A percentile compares a stretch with the other conserved stretches of the same genome.
Conservation (phyloP, 768 basidiomycete species). For the Termitomyces sp. region DNA sequence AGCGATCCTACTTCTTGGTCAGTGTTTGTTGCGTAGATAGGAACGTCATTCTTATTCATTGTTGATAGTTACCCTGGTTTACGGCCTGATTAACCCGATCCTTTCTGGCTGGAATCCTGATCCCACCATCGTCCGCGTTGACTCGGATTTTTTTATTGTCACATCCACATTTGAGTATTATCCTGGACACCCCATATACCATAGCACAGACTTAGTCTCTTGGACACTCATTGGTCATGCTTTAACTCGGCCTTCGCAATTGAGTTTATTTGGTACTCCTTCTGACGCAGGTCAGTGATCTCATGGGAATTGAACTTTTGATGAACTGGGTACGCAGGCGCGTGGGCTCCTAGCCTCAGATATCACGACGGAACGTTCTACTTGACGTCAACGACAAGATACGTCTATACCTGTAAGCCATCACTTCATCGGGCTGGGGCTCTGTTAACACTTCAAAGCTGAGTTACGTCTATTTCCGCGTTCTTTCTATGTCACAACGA, state of each 20-base stretch:
- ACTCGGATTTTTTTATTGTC: constrained; percentile 31
- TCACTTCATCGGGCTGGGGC: background rate
- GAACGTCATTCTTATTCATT: too few relatives aligned
- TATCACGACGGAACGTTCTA: constrained; percentile 31
- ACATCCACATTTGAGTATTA: constrained; percentile 35
- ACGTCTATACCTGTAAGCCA: constrained; percentile 30
- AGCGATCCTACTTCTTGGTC: background rate
- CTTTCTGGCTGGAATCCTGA: constrained; percentile 37
- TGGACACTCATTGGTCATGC: constrained; percentile 35
- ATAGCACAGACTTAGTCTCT: constrained; percentile 28
- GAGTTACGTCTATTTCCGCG: constrained; percentile 32
- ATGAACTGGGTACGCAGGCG: constrained; percentile 14
- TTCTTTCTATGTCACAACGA: constrained; percentile 32
- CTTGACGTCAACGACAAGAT: constrained; percentile 28
- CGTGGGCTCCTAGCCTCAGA: constrained; percentile 31
- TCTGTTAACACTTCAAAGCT: constrained; percentile 14
- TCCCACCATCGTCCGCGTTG: constrained; percentile 32
- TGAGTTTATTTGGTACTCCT: constrained; percentile 30
- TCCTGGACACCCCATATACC: constrained; percentile 37
- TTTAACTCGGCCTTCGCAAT: constrained; percentile 28
- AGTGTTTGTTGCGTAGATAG: background rate
- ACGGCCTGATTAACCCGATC: constrained; percentile 26
- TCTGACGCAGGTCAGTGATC: constrained; percentile 26
- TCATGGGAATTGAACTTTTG: background rate
- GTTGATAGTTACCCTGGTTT: background rate